Evolutionary conservation across 495 filamentous ascomycete genomes (phyloP), one percentile per base, ranked within the genome.

Genomic region (Aspergillus olivimuriae): DNA sequence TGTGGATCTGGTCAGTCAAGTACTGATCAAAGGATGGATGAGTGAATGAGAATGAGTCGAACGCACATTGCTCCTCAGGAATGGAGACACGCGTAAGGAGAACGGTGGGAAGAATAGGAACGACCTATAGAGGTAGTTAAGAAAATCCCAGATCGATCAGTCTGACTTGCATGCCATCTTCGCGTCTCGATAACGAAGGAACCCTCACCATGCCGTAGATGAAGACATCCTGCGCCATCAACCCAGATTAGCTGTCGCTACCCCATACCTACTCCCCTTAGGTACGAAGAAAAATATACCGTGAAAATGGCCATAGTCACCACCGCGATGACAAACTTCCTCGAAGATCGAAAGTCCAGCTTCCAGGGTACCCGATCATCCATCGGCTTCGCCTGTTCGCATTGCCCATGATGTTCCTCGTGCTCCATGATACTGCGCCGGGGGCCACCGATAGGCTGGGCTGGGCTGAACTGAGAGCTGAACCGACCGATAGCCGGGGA

Each of bases 51-150:
- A n/a, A 33, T 20, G 62, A 11, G 23, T 30, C 3, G 20, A 11
- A 36, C 32, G 12, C 60, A 70, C 78, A 51, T 71, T 76, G 57
- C 32, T 82, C 70, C 18, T 74, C 62, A 0, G 74, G 57, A 20
- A 89, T 63, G 18, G 74, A 73, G 5, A 71, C 75, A 34, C 83
- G 73, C 7, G 63, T 56, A 14, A 74, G 65, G 8, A 92, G 63
- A 0, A 83, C 77, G 46, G 86, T 87, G 0, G 88, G 87, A 14
- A 94, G 74, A 18, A 91, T 83, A 2, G 87, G 87, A 4, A 91
- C 76, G 30, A 91, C 79, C 73, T 76, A 46, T 33, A 16, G 24
- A 28, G 11, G 11, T 8, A 1, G 9, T 41, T 24, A 8, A 50
- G 34, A 33, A 43, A n/a, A n/a, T n/a, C n/a, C n/a, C n/a, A n/a